Percentiles rank a stretch among this genome's conserved stretches.
Conservation (phyloP, 2,329 filamentous ascomycete species). For the Aspergillus phoenicis region DNA sequence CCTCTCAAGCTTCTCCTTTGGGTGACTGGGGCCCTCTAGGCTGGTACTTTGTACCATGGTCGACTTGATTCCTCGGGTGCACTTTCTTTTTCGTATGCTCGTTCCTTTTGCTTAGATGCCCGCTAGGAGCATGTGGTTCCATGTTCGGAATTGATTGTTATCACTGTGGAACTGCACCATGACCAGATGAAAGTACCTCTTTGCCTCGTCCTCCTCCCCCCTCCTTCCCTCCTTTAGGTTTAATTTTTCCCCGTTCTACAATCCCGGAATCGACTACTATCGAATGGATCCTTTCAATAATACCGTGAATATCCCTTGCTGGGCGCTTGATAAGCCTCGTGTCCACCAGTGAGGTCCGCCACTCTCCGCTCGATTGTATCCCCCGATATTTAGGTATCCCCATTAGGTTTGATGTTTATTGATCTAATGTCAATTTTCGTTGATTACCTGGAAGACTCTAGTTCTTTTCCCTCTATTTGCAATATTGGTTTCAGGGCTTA, state of each 20-base stretch:
- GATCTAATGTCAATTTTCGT: slow-evolving; percentile 4
- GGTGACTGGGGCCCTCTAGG: neutral
- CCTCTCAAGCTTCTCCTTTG: neutral
- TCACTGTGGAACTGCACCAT: slow-evolving; percentile 2
- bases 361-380: slow-evolving; percentile 4
- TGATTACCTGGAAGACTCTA: slow-evolving; percentile 1
- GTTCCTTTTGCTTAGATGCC: slow-evolving; percentile 2
- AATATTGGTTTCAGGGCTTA: neutral
- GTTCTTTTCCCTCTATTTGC: neutral
- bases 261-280: slow-evolving; percentile 19
- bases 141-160: neutral
- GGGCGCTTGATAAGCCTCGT: slow-evolving; percentile 31
- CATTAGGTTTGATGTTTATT: slow-evolving; percentile 10
- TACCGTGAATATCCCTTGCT: slow-evolving; percentile 25
- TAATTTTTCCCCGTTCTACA: neutral
- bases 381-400: slow-evolving; percentile 12
- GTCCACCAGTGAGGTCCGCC: slow-evolving; percentile 14
- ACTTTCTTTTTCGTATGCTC: slow-evolving; percentile 4
- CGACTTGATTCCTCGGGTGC: neutral
- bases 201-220: neutral
- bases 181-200: neutral
- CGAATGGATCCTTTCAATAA: slow-evolving; percentile 21
- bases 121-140: neutral
- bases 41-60: neutral
- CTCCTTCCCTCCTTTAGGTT: too few relatives aligned